A percentile compares a stretch with the other conserved stretches of the same genome.
phyloP scores from a whole-genome alignment of 2,329 filamentous ascomycete genomes.

The Paecilomyces sp. region DNA sequence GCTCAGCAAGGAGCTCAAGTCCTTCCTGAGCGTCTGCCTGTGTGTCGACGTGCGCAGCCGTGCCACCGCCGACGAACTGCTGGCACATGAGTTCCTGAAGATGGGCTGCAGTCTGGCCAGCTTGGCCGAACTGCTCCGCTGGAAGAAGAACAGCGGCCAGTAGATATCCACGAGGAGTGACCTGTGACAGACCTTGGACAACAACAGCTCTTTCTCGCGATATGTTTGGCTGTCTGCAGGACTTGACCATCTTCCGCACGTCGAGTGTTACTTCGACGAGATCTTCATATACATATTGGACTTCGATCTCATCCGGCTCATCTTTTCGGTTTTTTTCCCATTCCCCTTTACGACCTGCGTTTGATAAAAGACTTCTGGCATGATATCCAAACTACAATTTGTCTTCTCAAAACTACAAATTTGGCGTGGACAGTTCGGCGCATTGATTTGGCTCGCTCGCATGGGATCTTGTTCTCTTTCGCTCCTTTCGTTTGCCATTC shows the following conservation, averaged over 20 bases:
- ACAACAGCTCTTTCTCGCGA: not conserved
- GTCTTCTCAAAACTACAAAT: constrained; percentile 14
- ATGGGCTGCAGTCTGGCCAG: constrained; percentile 78
- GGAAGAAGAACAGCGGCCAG: constrained; percentile 38
- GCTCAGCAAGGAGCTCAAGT: constrained; percentile 94
- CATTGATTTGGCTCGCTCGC: constrained; percentile 13
- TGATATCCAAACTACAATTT: constrained; percentile 19
- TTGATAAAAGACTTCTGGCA: constrained; percentile 7
- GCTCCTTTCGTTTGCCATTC: constrained; percentile 1
- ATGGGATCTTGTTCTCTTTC: constrained; percentile 4
- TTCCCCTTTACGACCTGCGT: not conserved
- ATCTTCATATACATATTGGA: not conserved
- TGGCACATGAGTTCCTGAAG: constrained; percentile 90
- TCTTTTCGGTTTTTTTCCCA: not conserved
- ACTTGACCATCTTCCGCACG: not conserved
- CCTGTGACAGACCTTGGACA: constrained; percentile 2
- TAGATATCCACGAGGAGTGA: constrained; percentile 12
- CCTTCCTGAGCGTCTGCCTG: constrained; percentile 90
- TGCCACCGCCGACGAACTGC: constrained; percentile 81
- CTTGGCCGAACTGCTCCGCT: constrained; percentile 79
- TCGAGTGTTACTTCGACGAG: not conserved
- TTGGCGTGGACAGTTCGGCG: constrained; percentile 26
- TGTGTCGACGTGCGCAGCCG: constrained; percentile 95
- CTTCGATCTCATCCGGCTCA: not conserved
- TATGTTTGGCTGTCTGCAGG: not conserved